These are phyloP conservation scores for Emericellopsis terricola DNA, from an alignment of 495 filamentous ascomycete species.

Conservation along the genomic window DNA sequence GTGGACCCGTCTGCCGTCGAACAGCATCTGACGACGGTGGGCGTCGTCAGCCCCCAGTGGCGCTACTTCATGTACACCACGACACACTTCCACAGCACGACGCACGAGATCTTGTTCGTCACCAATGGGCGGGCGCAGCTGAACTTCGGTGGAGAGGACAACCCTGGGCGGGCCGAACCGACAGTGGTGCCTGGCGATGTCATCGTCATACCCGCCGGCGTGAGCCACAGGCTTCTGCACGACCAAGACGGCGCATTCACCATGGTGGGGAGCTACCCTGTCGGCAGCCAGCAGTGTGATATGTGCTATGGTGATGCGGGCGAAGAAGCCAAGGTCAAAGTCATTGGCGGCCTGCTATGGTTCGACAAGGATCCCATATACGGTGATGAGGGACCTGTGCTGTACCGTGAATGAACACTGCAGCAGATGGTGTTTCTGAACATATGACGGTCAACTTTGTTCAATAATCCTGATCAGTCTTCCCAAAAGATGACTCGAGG, in stretches of 20 bases:
- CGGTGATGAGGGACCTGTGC: constrained; percentile 32
- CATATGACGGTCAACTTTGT: too few relatives aligned
- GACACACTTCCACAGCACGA: constrained; percentile 48
- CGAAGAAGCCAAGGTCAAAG: constrained; percentile 30
- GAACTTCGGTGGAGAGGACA: constrained; percentile 49
- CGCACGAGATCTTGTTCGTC: constrained; percentile 48
- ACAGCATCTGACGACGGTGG: constrained; percentile 27
- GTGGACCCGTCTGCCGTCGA: constrained; percentile 26
- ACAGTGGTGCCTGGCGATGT: constrained; percentile 41
- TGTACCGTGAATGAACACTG: too few relatives aligned
- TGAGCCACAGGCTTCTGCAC: constrained; percentile 41
- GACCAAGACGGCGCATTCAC: constrained; percentile 34
- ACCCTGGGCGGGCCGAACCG: constrained; percentile 35
- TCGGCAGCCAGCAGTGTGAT: constrained; percentile 35
- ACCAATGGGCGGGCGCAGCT: constrained; percentile 37
- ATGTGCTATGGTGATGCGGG: constrained; percentile 48
- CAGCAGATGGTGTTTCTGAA: too few relatives aligned
- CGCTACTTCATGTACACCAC: constrained; percentile 45
- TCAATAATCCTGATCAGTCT: too few relatives aligned
- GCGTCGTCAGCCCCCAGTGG: constrained; percentile 45
- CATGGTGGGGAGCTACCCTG: constrained; percentile 51
- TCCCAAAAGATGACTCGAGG: too few relatives aligned
- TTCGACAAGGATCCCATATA: constrained; percentile 43
- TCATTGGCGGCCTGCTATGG: constrained; percentile 31
- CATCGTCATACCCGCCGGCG: constrained; percentile 48